Evolutionary conservation across 306 rosid species (phyloP).

Genomic region (Cucumis hystrix): DNA sequence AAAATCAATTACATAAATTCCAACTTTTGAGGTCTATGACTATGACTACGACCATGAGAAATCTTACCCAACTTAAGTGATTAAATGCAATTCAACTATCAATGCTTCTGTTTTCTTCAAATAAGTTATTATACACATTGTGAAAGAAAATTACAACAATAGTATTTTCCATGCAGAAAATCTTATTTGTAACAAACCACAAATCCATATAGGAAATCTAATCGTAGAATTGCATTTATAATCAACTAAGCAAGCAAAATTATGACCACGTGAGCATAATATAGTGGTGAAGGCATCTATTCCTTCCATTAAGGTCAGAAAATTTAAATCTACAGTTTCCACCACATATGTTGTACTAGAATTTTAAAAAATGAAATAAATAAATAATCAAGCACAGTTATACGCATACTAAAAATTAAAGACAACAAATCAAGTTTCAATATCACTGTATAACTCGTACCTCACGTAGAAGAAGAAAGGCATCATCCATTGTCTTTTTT

Average conservation of each 20-base stretch:
- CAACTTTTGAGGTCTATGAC: not conserved
- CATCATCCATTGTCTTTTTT: slow-evolving; percentile 18
- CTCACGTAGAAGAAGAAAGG: slow-evolving; percentile 15
- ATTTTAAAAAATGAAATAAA: not conserved
- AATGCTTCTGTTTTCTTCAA: not conserved
- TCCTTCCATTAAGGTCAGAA: not conserved
- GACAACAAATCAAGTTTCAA: not conserved
- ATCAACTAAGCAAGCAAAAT: not conserved
- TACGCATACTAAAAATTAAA: not conserved
- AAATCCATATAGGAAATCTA: not conserved
- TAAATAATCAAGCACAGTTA: not conserved
- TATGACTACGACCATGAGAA: not conserved
- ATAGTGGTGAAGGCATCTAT: not conserved
- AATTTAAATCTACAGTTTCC: not conserved
- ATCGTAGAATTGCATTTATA: not conserved
- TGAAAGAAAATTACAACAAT: not conserved
- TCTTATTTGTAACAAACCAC: not conserved
- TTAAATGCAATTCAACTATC: not conserved
- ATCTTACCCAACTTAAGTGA: not conserved
- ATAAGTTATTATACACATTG: not conserved
- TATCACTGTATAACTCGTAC: slow-evolving; percentile 12
- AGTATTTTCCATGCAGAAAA: not conserved
- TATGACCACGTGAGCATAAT: not conserved
- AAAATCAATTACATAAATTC: not conserved
- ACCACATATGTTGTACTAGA: not conserved